Evolutionary conservation across 2,329 filamentous ascomycete genomes (phyloP), one percentile per base, ranked within the genome.

Genomic region (Alternaria novae-zelandiae): DNA sequence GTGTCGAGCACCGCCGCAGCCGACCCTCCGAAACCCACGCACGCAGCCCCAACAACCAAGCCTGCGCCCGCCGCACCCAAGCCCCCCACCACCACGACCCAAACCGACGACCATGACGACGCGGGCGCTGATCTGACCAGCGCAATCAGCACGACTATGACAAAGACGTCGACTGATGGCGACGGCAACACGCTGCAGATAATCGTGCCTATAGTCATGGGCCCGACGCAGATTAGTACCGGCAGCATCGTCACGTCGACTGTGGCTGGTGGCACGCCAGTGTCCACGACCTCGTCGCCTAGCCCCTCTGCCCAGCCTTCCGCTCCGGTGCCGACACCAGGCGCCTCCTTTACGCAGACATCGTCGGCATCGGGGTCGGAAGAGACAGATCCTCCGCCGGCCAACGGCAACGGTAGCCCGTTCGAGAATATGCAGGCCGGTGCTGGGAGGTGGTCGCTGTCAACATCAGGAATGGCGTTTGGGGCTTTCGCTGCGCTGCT

Each of bases 351-450:
- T 17, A 41, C 36, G n/a, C 36, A 41, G 36, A 41, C 36, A 41
- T 41, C 63, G 6, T 21, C 65, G 8, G 45, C 62, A n/a, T 51
- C 58, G 47, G 51, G 30, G 20, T 57, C 69, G 28, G 44, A 65
- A 50, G 58, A 65, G 55, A 46, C 68, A 23, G 32, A 54, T 17
- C 36, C 45, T 17, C 61, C 68, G 36, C 36, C 36, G 15, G 53
- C 59, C 15, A 69, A 68, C 32, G 67, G 64, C 53, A 70, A 72
- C 30, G 74, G 72, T 17, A 76, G 71, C 43, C 72, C 70, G 6
- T 76, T 76, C 51, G 70, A 71, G 30, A 73, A 75, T 32, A 70
- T 70, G 69, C 69, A 74, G 30, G 72, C 70, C n/a, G 66, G 60
- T 15, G 66, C 69, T 30, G 41, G 44, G 5, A 65, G 46, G 17